A percentile compares a stretch with the other conserved stretches of the same genome.
Conservation (phyloP, 306 rosid species). For the Quercus gilva region DNA sequence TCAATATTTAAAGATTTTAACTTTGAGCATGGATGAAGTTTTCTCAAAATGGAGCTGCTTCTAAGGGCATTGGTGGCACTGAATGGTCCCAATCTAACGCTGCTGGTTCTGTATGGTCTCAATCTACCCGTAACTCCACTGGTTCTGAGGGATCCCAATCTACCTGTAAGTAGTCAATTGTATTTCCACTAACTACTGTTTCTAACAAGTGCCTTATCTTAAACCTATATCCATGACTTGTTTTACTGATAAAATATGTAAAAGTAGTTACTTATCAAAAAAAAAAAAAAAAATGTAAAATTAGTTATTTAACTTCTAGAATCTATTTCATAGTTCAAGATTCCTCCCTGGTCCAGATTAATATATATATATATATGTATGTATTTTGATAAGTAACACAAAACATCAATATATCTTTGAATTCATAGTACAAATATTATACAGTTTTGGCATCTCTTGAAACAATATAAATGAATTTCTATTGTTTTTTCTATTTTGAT, state of each 20-base stretch:
- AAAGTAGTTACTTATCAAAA: not conserved
- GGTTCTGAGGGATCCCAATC: constrained; percentile 8
- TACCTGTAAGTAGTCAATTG: constrained; percentile 33
- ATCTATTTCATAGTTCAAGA: not conserved
- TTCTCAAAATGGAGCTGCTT: constrained; percentile 79
- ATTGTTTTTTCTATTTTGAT: not conserved
- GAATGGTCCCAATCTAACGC: constrained; percentile 50
- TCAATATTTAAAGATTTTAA: constrained; percentile 19
- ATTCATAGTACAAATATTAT: not conserved
- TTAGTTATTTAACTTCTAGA: not conserved
- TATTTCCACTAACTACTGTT: not conserved
- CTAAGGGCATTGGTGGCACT: constrained; percentile 37
- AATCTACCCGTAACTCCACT: constrained; percentile 18
- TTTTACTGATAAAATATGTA: not conserved
- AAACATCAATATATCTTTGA: not conserved
- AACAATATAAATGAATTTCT: not conserved
- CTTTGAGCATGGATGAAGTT: constrained; percentile 40
- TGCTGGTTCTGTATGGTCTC: constrained; percentile 3
- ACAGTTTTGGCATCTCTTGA: not conserved
- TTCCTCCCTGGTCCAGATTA: not conserved
- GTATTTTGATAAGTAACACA: not conserved
- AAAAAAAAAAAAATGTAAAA: not conserved
- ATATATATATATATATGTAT: too few species aligned
- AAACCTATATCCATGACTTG: not conserved
- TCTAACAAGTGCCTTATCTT: not conserved